Evolutionary conservation across 306 rosid genomes (phyloP).

Genomic region (Spatholobus suberectus): DNA sequence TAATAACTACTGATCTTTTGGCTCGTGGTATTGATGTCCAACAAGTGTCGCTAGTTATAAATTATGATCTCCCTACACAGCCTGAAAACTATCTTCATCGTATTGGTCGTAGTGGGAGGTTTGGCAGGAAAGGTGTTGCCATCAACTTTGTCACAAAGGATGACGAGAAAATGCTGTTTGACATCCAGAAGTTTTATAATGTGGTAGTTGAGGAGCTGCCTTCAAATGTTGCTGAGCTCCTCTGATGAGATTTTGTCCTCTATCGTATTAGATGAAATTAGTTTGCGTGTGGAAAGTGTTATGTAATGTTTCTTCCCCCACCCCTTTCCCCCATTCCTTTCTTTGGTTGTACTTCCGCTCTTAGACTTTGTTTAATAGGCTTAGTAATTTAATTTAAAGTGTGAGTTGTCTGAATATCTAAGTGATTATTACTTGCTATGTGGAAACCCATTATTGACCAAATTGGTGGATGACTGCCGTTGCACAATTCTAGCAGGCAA

Average conservation of each 20-base stretch:
- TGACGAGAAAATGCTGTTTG: constrained; percentile 72
- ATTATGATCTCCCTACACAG: constrained; percentile 85
- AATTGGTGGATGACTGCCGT: constrained; percentile 37
- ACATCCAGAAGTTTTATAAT: constrained; percentile 83
- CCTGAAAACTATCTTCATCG: constrained; percentile 91
- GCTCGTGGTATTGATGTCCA: constrained; percentile 92
- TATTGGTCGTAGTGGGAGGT: constrained; percentile 88
- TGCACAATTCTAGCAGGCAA: constrained; percentile 43
- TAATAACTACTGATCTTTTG: constrained; percentile 79
- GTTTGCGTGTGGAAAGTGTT: constrained; percentile 45
- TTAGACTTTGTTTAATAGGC: constrained; percentile 46
- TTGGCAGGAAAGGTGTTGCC: constrained; percentile 89
- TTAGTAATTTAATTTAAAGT: constrained; percentile 44
- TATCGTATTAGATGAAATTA: constrained; percentile 36
- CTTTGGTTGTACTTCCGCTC: not conserved
- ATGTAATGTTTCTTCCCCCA: constrained; percentile 31
- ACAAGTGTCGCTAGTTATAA: constrained; percentile 83
- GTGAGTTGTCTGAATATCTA: constrained; percentile 38
- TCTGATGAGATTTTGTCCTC: constrained; percentile 62
- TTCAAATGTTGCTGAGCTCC: constrained; percentile 82
- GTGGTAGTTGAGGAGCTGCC: constrained; percentile 83
- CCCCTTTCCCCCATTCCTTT: not conserved
- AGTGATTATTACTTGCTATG: constrained; percentile 46
- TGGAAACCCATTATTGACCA: constrained; percentile 46
- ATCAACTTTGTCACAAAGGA: constrained; percentile 74